Evolutionary conservation across 106 monocot genomes (phyloP).

Genomic region (Allium fistulosum): DNA sequence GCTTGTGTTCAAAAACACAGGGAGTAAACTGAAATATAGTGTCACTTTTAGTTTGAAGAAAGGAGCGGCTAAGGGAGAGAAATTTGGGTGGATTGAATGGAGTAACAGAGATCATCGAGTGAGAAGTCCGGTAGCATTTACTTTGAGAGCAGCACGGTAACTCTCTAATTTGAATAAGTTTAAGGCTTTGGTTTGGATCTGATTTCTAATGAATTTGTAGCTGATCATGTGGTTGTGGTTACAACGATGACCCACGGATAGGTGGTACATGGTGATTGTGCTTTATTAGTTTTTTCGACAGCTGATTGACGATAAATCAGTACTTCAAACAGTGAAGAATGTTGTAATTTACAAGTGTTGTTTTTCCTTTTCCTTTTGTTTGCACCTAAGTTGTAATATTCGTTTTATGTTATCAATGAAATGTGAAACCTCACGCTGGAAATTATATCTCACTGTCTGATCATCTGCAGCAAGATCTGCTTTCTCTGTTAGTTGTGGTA

Average conservation of each 20-base stretch:
- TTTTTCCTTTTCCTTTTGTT: too few species aligned
- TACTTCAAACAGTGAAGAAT: neutral
- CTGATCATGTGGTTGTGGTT: neutral
- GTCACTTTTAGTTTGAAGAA: slow-evolving; percentile 40
- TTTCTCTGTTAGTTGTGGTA: too few species aligned
- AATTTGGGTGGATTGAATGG: slow-evolving; percentile 76
- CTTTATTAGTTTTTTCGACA: neutral
- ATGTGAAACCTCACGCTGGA: too few species aligned
- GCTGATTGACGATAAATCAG: neutral
- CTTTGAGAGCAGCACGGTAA: slow-evolving; percentile 24
- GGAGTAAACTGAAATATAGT: slow-evolving; percentile 45
- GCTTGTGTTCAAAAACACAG: slow-evolving; percentile 39
- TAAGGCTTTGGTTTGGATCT: neutral
- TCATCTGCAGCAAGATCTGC: too few species aligned
- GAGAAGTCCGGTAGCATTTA: slow-evolving; percentile 47
- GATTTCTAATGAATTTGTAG: neutral
- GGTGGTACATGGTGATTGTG: neutral
- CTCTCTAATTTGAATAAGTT: too few species aligned
- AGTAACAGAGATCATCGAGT: slow-evolving; percentile 33
- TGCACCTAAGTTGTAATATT: too few species aligned
- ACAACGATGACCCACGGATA: neutral
- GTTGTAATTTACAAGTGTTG: too few species aligned
- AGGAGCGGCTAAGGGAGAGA: neutral
- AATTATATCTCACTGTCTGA: too few species aligned
- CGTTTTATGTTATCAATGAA: too few species aligned